Conservation (phyloP, 371 early-diverging fungal species). For the Nematocida sp. region DNA sequence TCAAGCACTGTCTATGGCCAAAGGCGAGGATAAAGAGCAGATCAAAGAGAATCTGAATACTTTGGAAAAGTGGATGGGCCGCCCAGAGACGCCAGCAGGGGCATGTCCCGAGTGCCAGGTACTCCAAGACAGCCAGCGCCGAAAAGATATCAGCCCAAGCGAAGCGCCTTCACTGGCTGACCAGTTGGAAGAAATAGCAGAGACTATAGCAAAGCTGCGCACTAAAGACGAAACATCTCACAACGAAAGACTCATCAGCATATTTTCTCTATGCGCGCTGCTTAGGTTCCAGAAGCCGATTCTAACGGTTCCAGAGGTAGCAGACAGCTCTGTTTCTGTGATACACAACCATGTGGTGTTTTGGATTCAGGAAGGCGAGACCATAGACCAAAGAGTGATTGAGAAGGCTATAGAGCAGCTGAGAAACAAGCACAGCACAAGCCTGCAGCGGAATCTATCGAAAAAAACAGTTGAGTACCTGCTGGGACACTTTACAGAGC, state of each 20-base stretch:
- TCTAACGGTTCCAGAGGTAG: not conserved
- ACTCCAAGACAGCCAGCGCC: not conserved
- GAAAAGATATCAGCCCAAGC: not conserved
- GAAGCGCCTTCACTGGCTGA: not conserved
- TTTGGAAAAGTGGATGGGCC: conserved; percentile 1
- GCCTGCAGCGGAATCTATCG: not conserved
- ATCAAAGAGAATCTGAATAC: conserved; percentile 8
- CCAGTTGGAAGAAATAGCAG: conserved; percentile 10
- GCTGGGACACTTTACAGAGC: conserved; percentile 4
- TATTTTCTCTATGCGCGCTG: conserved; percentile 18
- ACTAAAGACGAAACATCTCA: not conserved
- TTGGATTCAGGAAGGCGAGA: not conserved
- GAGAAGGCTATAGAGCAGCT: not conserved
- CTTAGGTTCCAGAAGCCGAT: conserved; percentile 17
- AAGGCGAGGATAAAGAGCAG: not conserved
- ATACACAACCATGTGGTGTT: conserved; percentile 44
- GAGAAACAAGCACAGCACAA: not conserved
- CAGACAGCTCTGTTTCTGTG: conserved; percentile 18
- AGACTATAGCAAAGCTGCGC: not conserved
- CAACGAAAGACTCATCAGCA: conserved; percentile 2
- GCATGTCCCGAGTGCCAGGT: conserved; percentile 23
- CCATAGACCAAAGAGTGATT: not conserved
- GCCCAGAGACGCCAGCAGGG: not conserved
- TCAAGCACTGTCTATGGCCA: not conserved
- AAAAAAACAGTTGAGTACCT: not conserved